phyloP scores from a whole-genome alignment of 2,329 filamentous ascomycete species.

The Cryoendolithus antarcticus region DNA sequence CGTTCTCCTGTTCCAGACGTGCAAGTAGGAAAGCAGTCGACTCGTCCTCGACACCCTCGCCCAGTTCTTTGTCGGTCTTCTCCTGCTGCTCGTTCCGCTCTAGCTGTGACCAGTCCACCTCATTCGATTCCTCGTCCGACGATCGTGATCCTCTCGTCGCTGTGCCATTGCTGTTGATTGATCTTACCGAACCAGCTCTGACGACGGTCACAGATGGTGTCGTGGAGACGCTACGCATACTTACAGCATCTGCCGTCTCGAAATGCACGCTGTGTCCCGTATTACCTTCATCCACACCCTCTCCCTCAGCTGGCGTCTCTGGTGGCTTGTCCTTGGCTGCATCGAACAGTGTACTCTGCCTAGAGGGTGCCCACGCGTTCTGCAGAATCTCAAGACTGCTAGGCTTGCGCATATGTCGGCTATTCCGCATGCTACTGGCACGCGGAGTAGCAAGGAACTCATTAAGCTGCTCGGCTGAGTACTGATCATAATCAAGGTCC shows the following conservation, averaged over 20 bases:
- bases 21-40: constrained; percentile 51
- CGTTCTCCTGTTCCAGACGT: constrained; percentile 89
- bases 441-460: constrained; percentile 21
- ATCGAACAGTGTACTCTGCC: constrained; percentile 22
- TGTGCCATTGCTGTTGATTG: constrained; percentile 8
- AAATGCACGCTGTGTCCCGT: background rate
- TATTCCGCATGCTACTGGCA: constrained; percentile 10
- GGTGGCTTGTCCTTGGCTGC: constrained; percentile 6
- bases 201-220: no score
- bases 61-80: constrained; percentile 20
- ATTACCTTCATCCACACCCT: no score
- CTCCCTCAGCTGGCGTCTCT: constrained; percentile 6
- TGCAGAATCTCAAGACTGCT: constrained; percentile 22
- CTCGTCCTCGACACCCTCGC: constrained; percentile 21
- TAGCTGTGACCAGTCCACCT: constrained; percentile 22
- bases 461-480: constrained; percentile 17
- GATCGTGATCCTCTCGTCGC: constrained; percentile 8
- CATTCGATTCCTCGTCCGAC: constrained; percentile 12
- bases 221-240: constrained; percentile 1
- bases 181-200: no score
- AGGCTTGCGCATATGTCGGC: constrained; percentile 16
- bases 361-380: constrained; percentile 15
- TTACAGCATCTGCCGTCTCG: constrained; percentile 1
- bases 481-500: constrained; percentile 20
- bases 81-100: constrained; percentile 22